These are phyloP conservation scores for Prosopis cineraria DNA, from an alignment of 306 rosid species.

Conservation along the genomic window DNA sequence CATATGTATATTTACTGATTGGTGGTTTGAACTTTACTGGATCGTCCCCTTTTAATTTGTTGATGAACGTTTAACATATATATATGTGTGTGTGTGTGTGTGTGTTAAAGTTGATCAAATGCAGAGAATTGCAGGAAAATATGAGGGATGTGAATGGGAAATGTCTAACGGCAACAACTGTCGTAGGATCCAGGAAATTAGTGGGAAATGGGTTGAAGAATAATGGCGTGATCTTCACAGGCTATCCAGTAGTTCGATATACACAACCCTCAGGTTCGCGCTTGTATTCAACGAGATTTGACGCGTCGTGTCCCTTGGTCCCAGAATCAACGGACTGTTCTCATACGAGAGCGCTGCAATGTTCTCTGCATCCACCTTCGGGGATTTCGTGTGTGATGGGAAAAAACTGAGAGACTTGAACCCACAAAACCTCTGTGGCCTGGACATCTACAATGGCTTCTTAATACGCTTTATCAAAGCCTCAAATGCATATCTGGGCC, in stretches of 20 bases:
- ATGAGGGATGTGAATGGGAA: conserved; percentile 47
- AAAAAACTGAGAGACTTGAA: conserved; percentile 55
- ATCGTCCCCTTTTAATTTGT: too few relatives aligned
- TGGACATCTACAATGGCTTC: conserved; percentile 68
- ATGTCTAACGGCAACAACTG: conserved; percentile 54
- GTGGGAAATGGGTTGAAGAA: conserved; percentile 69
- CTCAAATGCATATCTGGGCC: conserved; percentile 69
- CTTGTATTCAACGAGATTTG: conserved; percentile 46
- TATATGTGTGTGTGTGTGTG: too few relatives aligned
- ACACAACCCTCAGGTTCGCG: conserved; percentile 84
- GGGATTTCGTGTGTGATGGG: conserved; percentile 56
- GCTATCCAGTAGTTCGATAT: conserved; percentile 72
- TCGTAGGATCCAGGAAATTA: conserved; percentile 53
- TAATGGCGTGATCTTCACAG: conserved; percentile 50
- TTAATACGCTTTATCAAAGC: conserved; percentile 63
- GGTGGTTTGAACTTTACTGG: too few relatives aligned
- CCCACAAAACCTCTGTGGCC: conserved; percentile 60
- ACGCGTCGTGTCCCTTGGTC: conserved; percentile 74
- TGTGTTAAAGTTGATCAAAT: too few relatives aligned
- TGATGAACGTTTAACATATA: too few relatives aligned
- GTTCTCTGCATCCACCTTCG: conserved; percentile 51
- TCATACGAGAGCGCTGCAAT: conserved; percentile 72
- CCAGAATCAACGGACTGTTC: conserved; percentile 71
- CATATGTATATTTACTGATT: too few relatives aligned
- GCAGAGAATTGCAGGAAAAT: conserved; percentile 58